These are phyloP conservation scores for Apium graveolens DNA, from an alignment of 129 eudicot genomes.

Conservation along the genomic window DNA sequence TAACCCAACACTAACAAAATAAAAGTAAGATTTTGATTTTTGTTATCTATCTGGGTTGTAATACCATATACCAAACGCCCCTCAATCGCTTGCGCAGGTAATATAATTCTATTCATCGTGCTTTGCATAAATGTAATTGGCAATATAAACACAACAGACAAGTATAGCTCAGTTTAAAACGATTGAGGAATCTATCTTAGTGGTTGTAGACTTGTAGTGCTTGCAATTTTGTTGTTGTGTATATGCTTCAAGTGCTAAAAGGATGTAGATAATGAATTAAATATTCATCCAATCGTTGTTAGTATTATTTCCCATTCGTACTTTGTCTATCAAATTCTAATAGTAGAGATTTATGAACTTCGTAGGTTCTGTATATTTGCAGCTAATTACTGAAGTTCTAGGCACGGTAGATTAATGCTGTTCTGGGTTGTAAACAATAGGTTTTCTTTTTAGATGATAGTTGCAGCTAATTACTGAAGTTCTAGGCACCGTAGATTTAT, in stretches of 20 bases:
- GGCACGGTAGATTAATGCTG: neutral
- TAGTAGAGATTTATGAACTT: neutral
- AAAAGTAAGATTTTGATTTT: neutral
- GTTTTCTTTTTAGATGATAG: neutral
- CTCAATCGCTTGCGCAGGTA: neutral
- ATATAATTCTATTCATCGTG: neutral
- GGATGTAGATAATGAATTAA: neutral
- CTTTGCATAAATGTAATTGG: neutral
- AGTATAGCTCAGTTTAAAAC: neutral
- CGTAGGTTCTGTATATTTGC: neutral
- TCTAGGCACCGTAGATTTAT: neutral
- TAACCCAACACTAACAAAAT: neutral
- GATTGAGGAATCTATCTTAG: neutral
- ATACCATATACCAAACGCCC: neutral
- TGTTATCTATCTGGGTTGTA: neutral
- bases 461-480: neutral
- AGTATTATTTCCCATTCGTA: neutral
- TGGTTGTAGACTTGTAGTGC: neutral
- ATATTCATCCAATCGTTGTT: neutral
- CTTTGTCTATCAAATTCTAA: neutral
- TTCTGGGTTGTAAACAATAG: too few relatives aligned
- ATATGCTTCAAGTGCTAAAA: neutral
- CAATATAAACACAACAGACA: neutral
- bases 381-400: neutral
- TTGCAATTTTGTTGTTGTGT: neutral